Percentiles rank a stretch among this genome's conserved stretches.
Evolutionary conservation across 768 basidiomycete genomes (phyloP).

Genomic region (Tubosaeta sp.): DNA sequence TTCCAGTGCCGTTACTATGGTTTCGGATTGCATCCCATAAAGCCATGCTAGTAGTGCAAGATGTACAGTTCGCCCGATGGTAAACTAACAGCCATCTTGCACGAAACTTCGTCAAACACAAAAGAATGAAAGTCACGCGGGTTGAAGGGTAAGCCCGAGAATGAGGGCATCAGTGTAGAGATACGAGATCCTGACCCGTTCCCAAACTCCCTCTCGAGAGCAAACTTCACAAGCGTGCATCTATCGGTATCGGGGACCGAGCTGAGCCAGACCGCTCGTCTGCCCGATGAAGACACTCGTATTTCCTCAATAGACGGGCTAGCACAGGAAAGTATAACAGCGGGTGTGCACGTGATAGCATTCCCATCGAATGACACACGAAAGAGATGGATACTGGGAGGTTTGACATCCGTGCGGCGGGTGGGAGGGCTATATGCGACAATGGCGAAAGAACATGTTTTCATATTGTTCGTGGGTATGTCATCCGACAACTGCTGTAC

Average conservation of each 20-base stretch:
- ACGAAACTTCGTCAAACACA: constrained; percentile 23
- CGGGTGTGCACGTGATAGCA: not conserved
- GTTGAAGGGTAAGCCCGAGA: constrained; percentile 22
- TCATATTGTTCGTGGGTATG: not conserved
- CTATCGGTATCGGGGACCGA: constrained; percentile 1
- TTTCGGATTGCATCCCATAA: not conserved
- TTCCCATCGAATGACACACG: constrained; percentile 13
- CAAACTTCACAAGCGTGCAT: constrained; percentile 45
- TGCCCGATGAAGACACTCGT: constrained; percentile 17
- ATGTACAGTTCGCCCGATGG: constrained; percentile 23
- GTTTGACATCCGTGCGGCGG: not conserved
- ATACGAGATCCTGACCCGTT: not conserved
- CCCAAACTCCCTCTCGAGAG: constrained; percentile 19
- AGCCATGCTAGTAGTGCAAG: not conserved
- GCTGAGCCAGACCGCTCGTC: constrained; percentile 16
- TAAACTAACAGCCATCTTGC: constrained; percentile 47
- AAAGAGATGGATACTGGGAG: constrained; percentile 3
- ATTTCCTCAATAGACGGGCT: constrained; percentile 11
- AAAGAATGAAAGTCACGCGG: not conserved
- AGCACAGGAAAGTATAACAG: constrained; percentile 8
- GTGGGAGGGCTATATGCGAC: constrained; percentile 5
- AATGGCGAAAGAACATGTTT: constrained; percentile 11
- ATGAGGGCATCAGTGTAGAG: constrained; percentile 32
- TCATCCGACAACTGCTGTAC: constrained; percentile 16
- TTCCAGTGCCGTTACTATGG: too few relatives aligned